Conservation (phyloP, 2,329 filamentous ascomycete species). For the Colletotrichum trifolii region DNA sequence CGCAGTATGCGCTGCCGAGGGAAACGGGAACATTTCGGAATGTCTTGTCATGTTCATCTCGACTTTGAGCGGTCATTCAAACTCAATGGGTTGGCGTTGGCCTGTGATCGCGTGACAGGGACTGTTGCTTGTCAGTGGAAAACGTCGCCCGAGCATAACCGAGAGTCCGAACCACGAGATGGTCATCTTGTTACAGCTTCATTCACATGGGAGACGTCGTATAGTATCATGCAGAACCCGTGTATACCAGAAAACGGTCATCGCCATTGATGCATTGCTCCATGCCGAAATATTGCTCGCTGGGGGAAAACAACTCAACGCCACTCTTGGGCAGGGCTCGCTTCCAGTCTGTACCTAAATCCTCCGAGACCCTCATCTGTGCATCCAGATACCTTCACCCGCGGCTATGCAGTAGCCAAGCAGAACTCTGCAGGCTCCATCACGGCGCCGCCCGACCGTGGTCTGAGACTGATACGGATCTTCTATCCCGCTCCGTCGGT, state of each 20-base stretch:
- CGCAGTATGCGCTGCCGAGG: too few relatives aligned
- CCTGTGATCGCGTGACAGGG: too few relatives aligned
- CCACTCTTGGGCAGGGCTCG: conserved; percentile 15
- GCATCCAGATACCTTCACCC: conserved; percentile 2
- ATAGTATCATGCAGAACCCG: too few relatives aligned
- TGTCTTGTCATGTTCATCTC: too few relatives aligned
- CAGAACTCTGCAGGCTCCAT: not conserved
- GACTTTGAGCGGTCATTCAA: too few relatives aligned
- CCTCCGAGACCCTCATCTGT: not conserved
- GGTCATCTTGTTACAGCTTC: too few relatives aligned
- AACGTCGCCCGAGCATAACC: too few relatives aligned
- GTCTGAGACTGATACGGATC: not conserved
- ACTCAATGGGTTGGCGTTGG: too few relatives aligned
- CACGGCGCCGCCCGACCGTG: not conserved
- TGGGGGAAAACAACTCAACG: not conserved
- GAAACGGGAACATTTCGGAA: too few relatives aligned
- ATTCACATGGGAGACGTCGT: too few relatives aligned
- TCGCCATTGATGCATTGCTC: conserved; percentile 15
- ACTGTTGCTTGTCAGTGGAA: too few relatives aligned
- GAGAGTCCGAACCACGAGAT: too few relatives aligned
- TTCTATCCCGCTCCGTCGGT: conserved; percentile 6
- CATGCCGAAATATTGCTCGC: conserved; percentile 1
- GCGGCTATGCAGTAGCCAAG: conserved; percentile 6
- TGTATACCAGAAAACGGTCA: not conserved
- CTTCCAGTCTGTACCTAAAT: conserved; percentile 13